A percentile compares a stretch with the other conserved stretches of the same genome.
phyloP scores from a whole-genome alignment of 2,329 filamentous ascomycete genomes.

The Cytospora chrysosperma region DNA sequence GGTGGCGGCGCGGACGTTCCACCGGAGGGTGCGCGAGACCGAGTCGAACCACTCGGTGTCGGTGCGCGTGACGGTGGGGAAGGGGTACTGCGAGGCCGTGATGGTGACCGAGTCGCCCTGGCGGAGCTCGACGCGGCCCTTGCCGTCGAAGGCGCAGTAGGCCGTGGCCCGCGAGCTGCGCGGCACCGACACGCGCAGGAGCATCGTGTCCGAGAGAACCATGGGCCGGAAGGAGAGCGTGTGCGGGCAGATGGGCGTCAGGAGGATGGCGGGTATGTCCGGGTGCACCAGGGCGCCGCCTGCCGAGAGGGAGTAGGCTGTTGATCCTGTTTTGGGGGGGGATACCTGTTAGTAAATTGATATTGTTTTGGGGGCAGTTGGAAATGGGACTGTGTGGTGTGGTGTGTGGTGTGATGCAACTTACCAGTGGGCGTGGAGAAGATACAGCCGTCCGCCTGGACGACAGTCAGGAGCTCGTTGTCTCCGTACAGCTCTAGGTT shows the following conservation, averaged over 20 bases:
- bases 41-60: constrained; percentile 96
- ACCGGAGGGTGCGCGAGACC: constrained; percentile 85
- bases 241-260: constrained; percentile 97
- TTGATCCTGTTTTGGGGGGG: constrained; percentile 58
- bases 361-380: neutral
- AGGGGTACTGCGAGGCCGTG: constrained; percentile 92
- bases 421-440: constrained; percentile 89
- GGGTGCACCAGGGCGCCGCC: constrained; percentile 95
- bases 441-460: constrained; percentile 96
- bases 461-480: constrained; percentile 88
- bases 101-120: constrained; percentile 96
- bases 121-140: constrained; percentile 87
- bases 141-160: constrained; percentile 97
- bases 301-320: constrained; percentile 93
- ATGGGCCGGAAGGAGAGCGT: constrained; percentile 96
- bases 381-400: neutral
- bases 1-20: constrained; percentile 89
- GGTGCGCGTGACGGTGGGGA: constrained; percentile 90
- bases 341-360: constrained; percentile 15
- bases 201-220: constrained; percentile 93
- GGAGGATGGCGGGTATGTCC: constrained; percentile 91
- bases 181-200: constrained; percentile 85
- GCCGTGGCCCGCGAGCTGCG: constrained; percentile 84
- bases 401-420: constrained; percentile 21
- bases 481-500: constrained; percentile 96